Percentiles rank a stretch among this genome's conserved stretches.
Evolutionary conservation across 2,329 filamentous ascomycete species (phyloP).

Genomic region (Paradendryphiella salina): DNA sequence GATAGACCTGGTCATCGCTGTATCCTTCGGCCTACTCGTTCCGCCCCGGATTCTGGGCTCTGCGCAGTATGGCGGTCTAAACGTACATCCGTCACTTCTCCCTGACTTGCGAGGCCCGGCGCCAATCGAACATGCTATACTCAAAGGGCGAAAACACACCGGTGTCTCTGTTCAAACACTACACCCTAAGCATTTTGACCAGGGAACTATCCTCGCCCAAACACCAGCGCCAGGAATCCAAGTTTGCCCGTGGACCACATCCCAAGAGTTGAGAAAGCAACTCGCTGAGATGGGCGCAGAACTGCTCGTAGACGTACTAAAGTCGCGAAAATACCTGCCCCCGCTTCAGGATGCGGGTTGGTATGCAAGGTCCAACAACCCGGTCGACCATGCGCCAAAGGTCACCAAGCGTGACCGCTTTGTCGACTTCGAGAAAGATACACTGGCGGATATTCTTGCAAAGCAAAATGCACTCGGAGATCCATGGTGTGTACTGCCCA

Average conservation of each 20-base stretch:
- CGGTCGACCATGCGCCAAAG: conserved; percentile 67
- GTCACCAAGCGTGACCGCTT: conserved; percentile 66
- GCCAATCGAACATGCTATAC: conserved; percentile 81
- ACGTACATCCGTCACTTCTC: conserved; percentile 89
- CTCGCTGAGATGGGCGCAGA: conserved; percentile 68
- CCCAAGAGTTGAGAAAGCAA: conserved; percentile 53
- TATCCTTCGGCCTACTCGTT: conserved; percentile 91
- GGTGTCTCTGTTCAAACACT: conserved; percentile 89
- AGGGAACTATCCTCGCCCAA: conserved; percentile 74
- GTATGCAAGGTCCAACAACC: conserved; percentile 27
- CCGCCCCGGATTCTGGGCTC: conserved; percentile 71
- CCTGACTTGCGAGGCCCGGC: conserved; percentile 85
- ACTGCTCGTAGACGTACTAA: conserved; percentile 70
- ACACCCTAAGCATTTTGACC: conserved; percentile 74
- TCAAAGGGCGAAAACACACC: conserved; percentile 62
- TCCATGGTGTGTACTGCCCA: conserved; percentile 61
- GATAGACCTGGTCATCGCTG: conserved; percentile 78
- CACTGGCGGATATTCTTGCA: conserved; percentile 58
- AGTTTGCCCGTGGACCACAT: conserved; percentile 56
- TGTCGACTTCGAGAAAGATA: conserved; percentile 63
- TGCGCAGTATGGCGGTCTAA: conserved; percentile 82
- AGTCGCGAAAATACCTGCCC: conserved; percentile 65
- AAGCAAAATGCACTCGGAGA: conserved; percentile 65
- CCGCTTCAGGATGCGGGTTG: conserved; percentile 54
- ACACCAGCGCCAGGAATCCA: conserved; percentile 57